These are phyloP conservation scores for Gossypium longicalyx DNA, from an alignment of 345 rosid species.

Conservation along the genomic window DNA sequence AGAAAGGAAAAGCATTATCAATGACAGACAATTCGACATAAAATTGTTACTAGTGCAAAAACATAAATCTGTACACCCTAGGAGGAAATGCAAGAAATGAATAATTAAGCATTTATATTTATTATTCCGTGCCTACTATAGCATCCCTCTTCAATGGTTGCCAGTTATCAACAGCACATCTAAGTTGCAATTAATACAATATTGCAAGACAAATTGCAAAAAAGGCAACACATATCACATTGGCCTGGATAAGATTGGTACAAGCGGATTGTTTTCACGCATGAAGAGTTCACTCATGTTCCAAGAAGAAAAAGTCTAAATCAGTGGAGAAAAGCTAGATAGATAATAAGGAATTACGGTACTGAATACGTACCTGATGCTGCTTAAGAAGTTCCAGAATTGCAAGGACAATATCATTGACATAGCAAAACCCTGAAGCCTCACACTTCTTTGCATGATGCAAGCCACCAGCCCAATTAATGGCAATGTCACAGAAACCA, in stretches of 20 bases:
- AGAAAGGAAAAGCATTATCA: slow-evolving; percentile 8
- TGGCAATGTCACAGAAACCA: slow-evolving; percentile 53
- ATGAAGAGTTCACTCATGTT: background rate
- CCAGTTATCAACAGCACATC: background rate
- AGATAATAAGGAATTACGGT: background rate
- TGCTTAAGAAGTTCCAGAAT: slow-evolving; percentile 69
- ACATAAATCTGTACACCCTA: background rate
- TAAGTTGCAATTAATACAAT: background rate
- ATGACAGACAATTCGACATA: background rate
- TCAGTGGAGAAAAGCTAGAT: background rate
- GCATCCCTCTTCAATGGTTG: background rate
- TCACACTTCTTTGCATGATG: slow-evolving; percentile 71
- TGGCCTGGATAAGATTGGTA: background rate
- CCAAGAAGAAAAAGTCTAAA: background rate
- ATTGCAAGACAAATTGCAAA: background rate
- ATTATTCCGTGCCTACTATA: background rate
- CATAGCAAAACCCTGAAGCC: slow-evolving; percentile 53
- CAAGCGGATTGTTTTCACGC: background rate
- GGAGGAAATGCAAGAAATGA: background rate
- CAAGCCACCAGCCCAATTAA: slow-evolving; percentile 68
- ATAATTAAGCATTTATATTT: background rate
- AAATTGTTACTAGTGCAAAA: background rate
- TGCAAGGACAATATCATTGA: slow-evolving; percentile 67
- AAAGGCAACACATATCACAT: background rate
- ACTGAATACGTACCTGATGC: slow-evolving; percentile 43